Percentiles rank a stretch among this genome's conserved stretches.
Evolutionary conservation across 805 yeast genomes (phyloP).

Genomic region (Zygosaccharomyces gambellarensis): DNA sequence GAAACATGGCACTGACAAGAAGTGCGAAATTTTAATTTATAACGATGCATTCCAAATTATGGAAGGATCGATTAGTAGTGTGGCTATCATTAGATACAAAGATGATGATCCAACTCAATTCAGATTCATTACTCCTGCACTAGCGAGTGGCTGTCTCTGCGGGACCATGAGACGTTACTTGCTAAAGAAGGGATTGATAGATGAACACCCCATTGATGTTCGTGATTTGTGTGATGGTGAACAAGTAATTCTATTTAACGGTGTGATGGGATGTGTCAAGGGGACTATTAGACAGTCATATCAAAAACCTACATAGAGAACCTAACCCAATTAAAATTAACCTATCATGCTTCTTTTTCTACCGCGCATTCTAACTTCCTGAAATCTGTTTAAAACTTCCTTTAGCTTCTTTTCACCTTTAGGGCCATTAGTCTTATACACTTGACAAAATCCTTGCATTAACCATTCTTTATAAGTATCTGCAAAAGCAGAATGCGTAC

Average conservation of each 20-base stretch:
- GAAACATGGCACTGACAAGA: constrained; percentile 34
- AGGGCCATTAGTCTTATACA: constrained; percentile 33
- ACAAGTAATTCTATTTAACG: constrained; percentile 70
- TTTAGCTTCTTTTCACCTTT: constrained; percentile 38
- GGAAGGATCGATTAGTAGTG: constrained; percentile 81
- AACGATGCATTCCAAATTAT: constrained; percentile 56
- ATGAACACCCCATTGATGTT: constrained; percentile 44
- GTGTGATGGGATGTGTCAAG: constrained; percentile 70
- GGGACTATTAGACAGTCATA: constrained; percentile 41
- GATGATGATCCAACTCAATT: constrained; percentile 30
- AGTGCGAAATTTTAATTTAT: constrained; percentile 64
- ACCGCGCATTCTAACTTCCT: constrained; percentile 85
- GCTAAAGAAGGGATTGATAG: constrained; percentile 46
- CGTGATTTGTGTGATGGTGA: constrained; percentile 59
- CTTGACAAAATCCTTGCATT: constrained; percentile 58
- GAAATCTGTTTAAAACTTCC: constrained; percentile 62
- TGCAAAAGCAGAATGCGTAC: constrained; percentile 82
- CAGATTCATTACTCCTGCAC: constrained; percentile 76
- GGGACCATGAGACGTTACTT: constrained; percentile 74
- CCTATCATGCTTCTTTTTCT: constrained; percentile 95
- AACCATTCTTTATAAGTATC: constrained; percentile 62
- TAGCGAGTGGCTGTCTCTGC: constrained; percentile 74
- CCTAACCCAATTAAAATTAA: constrained; percentile 21
- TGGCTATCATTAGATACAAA: constrained; percentile 48
- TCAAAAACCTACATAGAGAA: constrained; percentile 4